phyloP scores from a whole-genome alignment of 129 eudicot species.

The Solidago caesia region DNA sequence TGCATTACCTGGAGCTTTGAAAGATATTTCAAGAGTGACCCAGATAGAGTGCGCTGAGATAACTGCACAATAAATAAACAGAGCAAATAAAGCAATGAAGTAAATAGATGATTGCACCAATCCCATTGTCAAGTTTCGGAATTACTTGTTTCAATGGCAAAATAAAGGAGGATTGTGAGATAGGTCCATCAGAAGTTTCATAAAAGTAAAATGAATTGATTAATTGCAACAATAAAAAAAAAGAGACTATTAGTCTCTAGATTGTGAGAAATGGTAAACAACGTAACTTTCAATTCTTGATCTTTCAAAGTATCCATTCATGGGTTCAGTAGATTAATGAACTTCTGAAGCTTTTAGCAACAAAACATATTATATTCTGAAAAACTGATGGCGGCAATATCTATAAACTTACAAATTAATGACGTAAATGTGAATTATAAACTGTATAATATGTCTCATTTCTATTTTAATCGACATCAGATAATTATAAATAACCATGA shows the following conservation, averaged over 20 bases:
- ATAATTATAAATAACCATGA: neutral
- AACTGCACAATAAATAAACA: slow-evolving; percentile 51
- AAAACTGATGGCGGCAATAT: neutral
- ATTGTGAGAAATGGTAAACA: too few species aligned
- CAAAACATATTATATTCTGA: neutral
- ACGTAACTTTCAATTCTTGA: neutral
- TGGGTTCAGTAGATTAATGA: neutral
- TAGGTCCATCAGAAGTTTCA: neutral
- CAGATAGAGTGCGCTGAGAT: slow-evolving; percentile 88
- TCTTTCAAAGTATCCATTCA: neutral
- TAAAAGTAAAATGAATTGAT: neutral
- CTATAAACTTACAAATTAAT: neutral
- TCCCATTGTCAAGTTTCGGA: neutral
- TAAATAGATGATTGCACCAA: neutral
- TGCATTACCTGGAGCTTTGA: slow-evolving; percentile 75
- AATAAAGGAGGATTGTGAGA: neutral
- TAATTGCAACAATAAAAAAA: neutral
- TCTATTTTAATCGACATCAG: slow-evolving; percentile 9
- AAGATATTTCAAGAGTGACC: slow-evolving; percentile 80
- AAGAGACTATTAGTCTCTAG: neutral
- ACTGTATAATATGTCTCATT: neutral
- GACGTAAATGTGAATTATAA: slow-evolving; percentile 5
- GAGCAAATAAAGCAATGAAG: slow-evolving; percentile 6
- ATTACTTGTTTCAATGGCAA: slow-evolving; percentile 7
- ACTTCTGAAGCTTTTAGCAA: neutral